A percentile compares a stretch with the other conserved stretches of the same genome.
Evolutionary conservation across 2,329 filamentous ascomycete genomes (phyloP).

Genomic region (Fusarium sp.): DNA sequence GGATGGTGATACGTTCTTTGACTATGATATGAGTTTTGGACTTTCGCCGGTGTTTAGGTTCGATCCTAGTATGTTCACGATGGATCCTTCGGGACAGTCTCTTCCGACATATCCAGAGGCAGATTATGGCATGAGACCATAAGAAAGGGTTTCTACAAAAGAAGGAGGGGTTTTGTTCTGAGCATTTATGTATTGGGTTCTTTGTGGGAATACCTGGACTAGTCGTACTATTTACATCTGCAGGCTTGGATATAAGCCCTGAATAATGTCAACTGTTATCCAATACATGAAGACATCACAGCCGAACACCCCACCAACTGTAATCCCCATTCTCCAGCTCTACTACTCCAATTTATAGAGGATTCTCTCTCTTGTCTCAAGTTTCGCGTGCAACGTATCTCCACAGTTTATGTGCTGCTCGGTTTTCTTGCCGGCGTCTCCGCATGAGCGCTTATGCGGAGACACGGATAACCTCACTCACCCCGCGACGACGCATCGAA

Average conservation of each 20-base stretch:
- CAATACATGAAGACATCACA: neutral
- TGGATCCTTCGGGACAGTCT: conserved; percentile 44
- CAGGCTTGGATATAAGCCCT: neutral
- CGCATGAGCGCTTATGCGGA: conserved; percentile 33
- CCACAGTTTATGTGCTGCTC: conserved; percentile 8
- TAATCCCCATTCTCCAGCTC: neutral
- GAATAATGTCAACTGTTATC: neutral
- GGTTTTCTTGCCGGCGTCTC: conserved; percentile 41
- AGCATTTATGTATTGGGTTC: conserved; percentile 1
- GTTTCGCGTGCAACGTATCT: neutral
- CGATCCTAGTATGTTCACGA: conserved; percentile 45
- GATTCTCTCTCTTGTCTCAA: neutral
- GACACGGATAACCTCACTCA: conserved; percentile 23
- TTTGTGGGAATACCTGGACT: conserved; percentile 14
- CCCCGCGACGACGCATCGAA: conserved; percentile 37
- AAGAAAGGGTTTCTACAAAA: neutral
- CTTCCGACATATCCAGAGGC: conserved; percentile 44
- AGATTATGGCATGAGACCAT: conserved; percentile 41
- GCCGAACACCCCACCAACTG: neutral
- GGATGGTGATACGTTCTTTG: conserved; percentile 47
- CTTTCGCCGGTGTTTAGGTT: conserved; percentile 48
- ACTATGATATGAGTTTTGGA: conserved; percentile 50
- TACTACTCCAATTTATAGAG: conserved; percentile 3
- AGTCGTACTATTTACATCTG: neutral
- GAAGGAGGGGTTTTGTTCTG: neutral